Conservation (phyloP, 2,329 filamentous ascomycete species). For the Chaetomium globosum region DNA sequence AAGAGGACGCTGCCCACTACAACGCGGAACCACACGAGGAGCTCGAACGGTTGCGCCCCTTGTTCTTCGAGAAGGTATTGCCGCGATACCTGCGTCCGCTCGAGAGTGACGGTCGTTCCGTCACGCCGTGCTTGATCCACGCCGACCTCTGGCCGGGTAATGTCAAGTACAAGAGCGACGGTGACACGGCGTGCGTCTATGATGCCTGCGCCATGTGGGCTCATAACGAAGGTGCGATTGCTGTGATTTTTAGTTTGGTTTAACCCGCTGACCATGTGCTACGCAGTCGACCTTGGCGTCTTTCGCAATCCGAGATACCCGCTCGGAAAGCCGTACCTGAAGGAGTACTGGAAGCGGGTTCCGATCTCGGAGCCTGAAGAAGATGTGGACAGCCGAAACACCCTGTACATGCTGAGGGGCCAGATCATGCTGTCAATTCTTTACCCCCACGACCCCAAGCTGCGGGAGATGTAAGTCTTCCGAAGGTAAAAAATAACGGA, state of each 20-base stretch:
- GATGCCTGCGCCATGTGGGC: constrained; percentile 37
- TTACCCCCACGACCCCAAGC: constrained; percentile 31
- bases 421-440: constrained; percentile 37
- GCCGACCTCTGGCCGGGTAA: constrained; percentile 38
- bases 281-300: constrained; percentile 35
- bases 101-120: constrained; percentile 34
- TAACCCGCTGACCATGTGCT: not conserved
- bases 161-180: constrained; percentile 30
- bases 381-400: constrained; percentile 39
- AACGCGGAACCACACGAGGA: constrained; percentile 28
- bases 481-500: not conserved
- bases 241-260: not conserved
- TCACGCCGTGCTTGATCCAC: constrained; percentile 37
- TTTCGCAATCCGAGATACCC: constrained; percentile 38
- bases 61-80: constrained; percentile 36
- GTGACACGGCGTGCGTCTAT: constrained; percentile 32
- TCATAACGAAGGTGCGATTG: constrained; percentile 36
- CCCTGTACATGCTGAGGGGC: constrained; percentile 38
- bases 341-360: constrained; percentile 38
- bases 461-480: constrained; percentile 29
- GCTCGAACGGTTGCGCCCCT: constrained; percentile 26
- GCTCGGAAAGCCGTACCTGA: constrained; percentile 35
- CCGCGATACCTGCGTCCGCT: constrained; percentile 36
- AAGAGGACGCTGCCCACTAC: constrained; percentile 30
- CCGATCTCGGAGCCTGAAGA: constrained; percentile 38